These are phyloP conservation scores for Friedmanniomyces endolithicus DNA, from an alignment of 495 filamentous ascomycete species.

Conservation along the genomic window DNA sequence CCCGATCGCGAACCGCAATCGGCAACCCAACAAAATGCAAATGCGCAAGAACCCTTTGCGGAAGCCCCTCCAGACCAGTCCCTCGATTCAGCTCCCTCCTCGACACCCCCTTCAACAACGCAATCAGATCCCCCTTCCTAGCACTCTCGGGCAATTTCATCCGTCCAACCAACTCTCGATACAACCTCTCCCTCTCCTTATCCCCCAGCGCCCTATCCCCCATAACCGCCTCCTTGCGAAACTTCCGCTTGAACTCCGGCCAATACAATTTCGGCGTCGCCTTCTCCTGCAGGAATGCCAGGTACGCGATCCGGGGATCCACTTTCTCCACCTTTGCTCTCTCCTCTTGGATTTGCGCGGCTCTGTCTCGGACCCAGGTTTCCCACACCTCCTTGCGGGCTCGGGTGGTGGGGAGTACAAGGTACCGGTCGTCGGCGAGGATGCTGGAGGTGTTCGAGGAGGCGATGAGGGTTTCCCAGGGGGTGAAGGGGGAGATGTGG, in stretches of 20 bases:
- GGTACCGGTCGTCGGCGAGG: conserved; percentile 77
- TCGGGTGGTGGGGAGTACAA: conserved; percentile 66
- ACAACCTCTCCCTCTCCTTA: conserved; percentile 82
- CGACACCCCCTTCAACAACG: conserved; percentile 60
- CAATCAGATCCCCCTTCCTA: conserved; percentile 65
- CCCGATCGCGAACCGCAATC: conserved; percentile 51
- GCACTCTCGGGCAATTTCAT: conserved; percentile 63
- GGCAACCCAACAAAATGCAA: conserved; percentile 70
- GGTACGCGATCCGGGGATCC: conserved; percentile 73
- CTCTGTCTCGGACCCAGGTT: conserved; percentile 63
- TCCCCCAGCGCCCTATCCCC: conserved; percentile 60
- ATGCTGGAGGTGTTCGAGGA: conserved; percentile 50
- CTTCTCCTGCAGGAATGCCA: conserved; percentile 66
- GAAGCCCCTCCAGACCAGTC: conserved; percentile 51
- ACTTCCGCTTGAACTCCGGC: conserved; percentile 91
- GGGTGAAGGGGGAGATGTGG: conserved; percentile 72
- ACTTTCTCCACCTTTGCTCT: conserved; percentile 67
- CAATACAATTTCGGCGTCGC: conserved; percentile 88
- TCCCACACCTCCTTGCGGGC: conserved; percentile 68
- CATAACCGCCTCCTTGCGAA: conserved; percentile 70
- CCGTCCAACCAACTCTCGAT: conserved; percentile 71
- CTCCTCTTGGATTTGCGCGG: conserved; percentile 55
- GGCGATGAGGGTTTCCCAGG: conserved; percentile 79
- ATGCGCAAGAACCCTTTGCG: conserved; percentile 57
- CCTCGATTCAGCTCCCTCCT: conserved; percentile 52